These are phyloP conservation scores for Penicillium soppii DNA, from an alignment of 495 filamentous ascomycete species.

Conservation along the genomic window DNA sequence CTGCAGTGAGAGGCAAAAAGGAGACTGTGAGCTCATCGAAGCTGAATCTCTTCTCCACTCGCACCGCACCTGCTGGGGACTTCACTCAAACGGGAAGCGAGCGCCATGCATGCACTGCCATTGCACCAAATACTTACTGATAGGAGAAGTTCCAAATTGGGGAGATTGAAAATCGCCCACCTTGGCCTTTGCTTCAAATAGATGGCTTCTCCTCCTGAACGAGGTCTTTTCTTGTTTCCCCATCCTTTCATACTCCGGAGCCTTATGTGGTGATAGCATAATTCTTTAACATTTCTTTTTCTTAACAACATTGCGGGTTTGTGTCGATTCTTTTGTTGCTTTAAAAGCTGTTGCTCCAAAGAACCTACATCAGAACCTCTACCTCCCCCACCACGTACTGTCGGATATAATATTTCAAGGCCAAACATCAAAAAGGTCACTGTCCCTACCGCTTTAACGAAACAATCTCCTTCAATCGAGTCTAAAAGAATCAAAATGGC, in stretches of 20 bases:
- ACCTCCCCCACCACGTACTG: constrained; percentile 8
- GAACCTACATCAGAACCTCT: constrained; percentile 11
- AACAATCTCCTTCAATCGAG: constrained; percentile 1
- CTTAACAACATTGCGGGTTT: constrained; percentile 15
- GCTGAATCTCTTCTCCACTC: constrained; percentile 15
- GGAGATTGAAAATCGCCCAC: background rate
- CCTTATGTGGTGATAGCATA: background rate
- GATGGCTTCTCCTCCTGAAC: background rate
- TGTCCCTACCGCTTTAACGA: constrained; percentile 5
- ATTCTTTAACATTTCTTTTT: background rate
- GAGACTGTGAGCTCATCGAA: constrained; percentile 6
- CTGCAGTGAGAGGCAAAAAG: constrained; percentile 2
- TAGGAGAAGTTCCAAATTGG: too few relatives aligned
- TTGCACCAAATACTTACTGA: too few relatives aligned
- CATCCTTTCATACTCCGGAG: background rate
- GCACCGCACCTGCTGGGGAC: background rate
- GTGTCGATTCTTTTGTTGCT: constrained; percentile 20
- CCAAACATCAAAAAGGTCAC: constrained; percentile 6
- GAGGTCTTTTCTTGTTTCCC: constrained; percentile 2
- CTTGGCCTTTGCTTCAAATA: constrained; percentile 16
- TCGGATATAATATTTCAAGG: background rate
- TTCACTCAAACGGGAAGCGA: too few relatives aligned
- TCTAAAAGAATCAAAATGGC: constrained; percentile 16
- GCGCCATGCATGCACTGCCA: too few relatives aligned
- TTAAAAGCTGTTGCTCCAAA: constrained; percentile 25